Evolutionary conservation across 2,329 filamentous ascomycete species (phyloP), one percentile per base, ranked within the genome.

Genomic region (Colletotrichum higginsianum): DNA sequence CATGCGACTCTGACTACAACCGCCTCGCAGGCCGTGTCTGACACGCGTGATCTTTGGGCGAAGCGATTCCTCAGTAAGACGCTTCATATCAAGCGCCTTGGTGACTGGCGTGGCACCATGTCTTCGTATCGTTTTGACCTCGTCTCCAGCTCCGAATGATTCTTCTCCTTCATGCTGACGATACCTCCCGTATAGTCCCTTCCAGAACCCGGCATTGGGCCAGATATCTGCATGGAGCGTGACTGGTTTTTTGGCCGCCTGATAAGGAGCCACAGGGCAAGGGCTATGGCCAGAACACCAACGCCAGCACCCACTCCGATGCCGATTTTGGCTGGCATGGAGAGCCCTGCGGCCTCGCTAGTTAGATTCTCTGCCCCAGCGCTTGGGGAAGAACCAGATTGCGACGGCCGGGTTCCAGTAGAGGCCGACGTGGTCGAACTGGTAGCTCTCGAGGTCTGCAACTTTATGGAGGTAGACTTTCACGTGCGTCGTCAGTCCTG

Each of bases 51-150:
- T n/a, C 35, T 56, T 40, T 9, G 12, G 21, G 35, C 26, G 18
- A 56, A 56, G 35, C n/a, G n/a, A 26, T 53, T 23, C 16, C 49
- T 57, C 38, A 21, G 40, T 13, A 12, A 23, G 23, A n/a, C 23
- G 7, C n/a, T 30, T 42, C 57, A 44, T 56, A 85, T 81, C 79
- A 84, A 81, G 18, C 79, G 82, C 77, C 83, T 81, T 13, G 88
- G 88, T 57, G 85, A 82, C 71, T 85, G 82, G 55, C 87, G 81
- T 38, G 87, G 87, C 26, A 87, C 75, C 87, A 89, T 87, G 73
- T 90, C 88, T 78, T 90, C 88, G 74, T 90, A 90, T 52, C 87
- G 84, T 71, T 86, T 83, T 4, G 86, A 84, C 71, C 85, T 84
- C 76, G 85, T 81, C 74, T 90, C 87, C 53, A 89, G 81, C 57